These are phyloP conservation scores for Durusdinium trenchii DNA, from an alignment of 73 alveolate species.

Conservation along the genomic window DNA sequence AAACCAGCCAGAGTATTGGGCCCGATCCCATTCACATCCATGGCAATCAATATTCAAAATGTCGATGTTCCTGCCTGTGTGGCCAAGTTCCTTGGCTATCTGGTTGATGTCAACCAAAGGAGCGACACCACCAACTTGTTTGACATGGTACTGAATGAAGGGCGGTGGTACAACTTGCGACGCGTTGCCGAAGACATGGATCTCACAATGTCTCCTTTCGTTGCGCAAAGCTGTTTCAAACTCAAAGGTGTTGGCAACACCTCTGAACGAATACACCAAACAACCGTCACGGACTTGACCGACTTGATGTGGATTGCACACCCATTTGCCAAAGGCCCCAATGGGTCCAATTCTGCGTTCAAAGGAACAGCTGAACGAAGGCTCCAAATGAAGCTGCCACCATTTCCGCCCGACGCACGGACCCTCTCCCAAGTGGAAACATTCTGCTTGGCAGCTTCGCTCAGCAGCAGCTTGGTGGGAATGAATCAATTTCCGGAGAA, in stretches of 20 bases:
- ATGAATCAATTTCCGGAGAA: slow-evolving; percentile 6
- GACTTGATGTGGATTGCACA: slow-evolving; percentile 7
- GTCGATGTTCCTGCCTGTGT: background rate
- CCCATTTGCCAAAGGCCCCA: background rate
- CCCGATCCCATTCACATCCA: background rate
- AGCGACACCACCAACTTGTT: background rate
- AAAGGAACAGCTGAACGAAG: background rate
- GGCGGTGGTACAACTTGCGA: background rate
- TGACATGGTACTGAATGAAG: background rate
- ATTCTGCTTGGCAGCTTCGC: background rate
- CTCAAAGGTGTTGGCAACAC: background rate
- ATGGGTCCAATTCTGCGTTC: background rate
- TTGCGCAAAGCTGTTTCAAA: background rate
- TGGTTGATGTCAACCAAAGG: background rate
- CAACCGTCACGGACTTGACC: background rate
- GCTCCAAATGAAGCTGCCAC: slow-evolving; percentile 1
- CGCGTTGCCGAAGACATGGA: background rate
- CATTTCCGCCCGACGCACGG: background rate
- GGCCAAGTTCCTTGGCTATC: background rate
- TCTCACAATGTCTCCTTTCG: background rate
- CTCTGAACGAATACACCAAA: slow-evolving; percentile 3
- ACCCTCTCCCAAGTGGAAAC: too few relatives aligned
- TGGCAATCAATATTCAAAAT: slow-evolving; percentile 5
- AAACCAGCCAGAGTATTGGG: slow-evolving; percentile 18
- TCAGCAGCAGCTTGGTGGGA: background rate